phyloP scores from a whole-genome alignment of 805 yeast species.

The Monosporozyma solicola region DNA sequence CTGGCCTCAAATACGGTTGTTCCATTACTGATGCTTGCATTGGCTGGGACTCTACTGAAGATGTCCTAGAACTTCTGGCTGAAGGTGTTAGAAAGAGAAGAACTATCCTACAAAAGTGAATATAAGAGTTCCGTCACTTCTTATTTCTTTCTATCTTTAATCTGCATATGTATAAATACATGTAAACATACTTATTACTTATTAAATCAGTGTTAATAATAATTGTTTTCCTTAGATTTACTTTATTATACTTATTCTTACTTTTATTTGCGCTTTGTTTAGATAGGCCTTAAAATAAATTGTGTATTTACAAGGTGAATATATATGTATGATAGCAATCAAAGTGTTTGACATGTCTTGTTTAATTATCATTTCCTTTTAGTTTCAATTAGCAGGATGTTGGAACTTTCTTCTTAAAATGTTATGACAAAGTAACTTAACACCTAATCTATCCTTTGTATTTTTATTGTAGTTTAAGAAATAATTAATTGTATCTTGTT shows the following conservation, averaged over 20 bases:
- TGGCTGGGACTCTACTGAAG: slow-evolving; percentile 76
- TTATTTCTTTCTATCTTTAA: neutral
- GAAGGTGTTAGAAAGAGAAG: slow-evolving; percentile 78
- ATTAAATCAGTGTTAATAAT: neutral
- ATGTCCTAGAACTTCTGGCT: slow-evolving; percentile 61
- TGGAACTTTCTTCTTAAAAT: slow-evolving; percentile 9
- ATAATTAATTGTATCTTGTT: slow-evolving; percentile 50
- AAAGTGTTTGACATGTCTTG: neutral
- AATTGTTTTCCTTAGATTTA: neutral
- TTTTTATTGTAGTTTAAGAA: slow-evolving; percentile 32
- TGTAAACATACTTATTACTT: neutral
- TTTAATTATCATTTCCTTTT: slow-evolving; percentile 1
- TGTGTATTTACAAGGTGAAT: neutral
- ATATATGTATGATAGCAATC: neutral
- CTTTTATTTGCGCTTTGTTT: neutral
- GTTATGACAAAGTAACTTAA: slow-evolving; percentile 13
- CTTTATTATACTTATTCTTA: neutral
- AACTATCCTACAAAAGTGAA: slow-evolving; percentile 23
- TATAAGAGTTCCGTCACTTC: neutral
- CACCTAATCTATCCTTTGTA: slow-evolving; percentile 22
- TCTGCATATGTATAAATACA: neutral
- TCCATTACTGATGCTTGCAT: slow-evolving; percentile 98
- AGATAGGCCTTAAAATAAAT: neutral
- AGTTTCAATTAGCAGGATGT: neutral
- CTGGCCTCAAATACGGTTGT: slow-evolving; percentile 76